Percentiles rank a stretch among this genome's conserved stretches.
Evolutionary conservation across 108 stramenopile species (phyloP).

Genomic region (Poteriospumella lacustris): DNA sequence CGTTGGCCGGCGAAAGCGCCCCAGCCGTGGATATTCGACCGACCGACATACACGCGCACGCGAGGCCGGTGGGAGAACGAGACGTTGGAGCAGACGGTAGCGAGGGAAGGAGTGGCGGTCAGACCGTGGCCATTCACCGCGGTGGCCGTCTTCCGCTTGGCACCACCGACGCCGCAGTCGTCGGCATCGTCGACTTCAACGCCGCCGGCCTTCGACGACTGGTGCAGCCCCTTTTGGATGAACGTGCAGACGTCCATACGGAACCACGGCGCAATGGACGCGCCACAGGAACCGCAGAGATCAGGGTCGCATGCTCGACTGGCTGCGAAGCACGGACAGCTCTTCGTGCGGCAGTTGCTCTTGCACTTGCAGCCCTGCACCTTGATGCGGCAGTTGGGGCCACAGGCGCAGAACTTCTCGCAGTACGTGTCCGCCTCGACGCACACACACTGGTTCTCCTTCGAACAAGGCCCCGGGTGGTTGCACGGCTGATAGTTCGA

Average conservation of each 20-base stretch:
- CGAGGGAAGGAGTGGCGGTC: too few species aligned
- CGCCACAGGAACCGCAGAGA: constrained; percentile 56
- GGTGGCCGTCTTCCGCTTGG: too few species aligned
- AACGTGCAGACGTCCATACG: too few species aligned
- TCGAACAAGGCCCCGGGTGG: not conserved
- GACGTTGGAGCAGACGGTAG: too few species aligned
- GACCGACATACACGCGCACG: constrained; percentile 45
- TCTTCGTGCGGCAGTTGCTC: constrained; percentile 51
- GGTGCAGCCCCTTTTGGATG: too few species aligned
- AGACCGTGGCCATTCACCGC: too few species aligned
- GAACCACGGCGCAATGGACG: not conserved
- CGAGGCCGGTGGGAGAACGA: not conserved
- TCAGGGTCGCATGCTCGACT: constrained; percentile 80
- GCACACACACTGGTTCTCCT: not conserved
- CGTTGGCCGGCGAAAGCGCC: constrained; percentile 65
- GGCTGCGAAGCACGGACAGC: constrained; percentile 67
- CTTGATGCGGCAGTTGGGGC: constrained; percentile 54
- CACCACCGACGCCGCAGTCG: too few species aligned
- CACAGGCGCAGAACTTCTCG: constrained; percentile 67
- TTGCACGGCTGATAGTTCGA: not conserved
- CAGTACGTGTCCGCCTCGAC: constrained; percentile 51
- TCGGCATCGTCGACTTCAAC: too few species aligned
- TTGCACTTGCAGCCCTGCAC: constrained; percentile 68
- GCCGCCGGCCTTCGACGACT: too few species aligned
- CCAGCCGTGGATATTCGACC: constrained; percentile 64